phyloP scores from a whole-genome alignment of 352 stramenopile species.

The Phytophthora cactorum region DNA sequence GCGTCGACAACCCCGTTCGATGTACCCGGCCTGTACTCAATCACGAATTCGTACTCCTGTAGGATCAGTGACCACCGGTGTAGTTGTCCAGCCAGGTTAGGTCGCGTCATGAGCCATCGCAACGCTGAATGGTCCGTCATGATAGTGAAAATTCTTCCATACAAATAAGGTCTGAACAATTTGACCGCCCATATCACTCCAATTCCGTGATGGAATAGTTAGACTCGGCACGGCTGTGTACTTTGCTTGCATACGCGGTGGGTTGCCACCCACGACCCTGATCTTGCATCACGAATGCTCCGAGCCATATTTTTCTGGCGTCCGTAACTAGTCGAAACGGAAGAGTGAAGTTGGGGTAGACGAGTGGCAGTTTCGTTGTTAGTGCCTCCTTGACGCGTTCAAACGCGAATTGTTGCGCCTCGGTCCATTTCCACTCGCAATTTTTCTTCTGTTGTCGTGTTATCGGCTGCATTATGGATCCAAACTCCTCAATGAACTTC shows the following conservation, averaged over 20 bases:
- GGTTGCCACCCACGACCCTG: not conserved
- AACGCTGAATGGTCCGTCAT: not conserved
- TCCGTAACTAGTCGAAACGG: constrained; percentile 6
- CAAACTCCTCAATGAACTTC: not conserved
- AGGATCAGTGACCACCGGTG: not conserved
- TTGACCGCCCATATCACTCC: not conserved
- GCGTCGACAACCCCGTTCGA: not conserved
- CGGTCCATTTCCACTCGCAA: not conserved
- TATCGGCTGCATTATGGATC: not conserved
- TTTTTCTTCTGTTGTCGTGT: not conserved
- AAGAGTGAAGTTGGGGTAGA: constrained; percentile 4
- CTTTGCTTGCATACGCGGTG: not conserved
- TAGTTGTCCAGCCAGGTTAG: not conserved
- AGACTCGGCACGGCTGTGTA: not conserved
- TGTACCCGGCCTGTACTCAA: not conserved
- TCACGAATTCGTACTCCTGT: not conserved
- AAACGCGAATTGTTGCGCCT: not conserved
- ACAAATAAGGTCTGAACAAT: not conserved
- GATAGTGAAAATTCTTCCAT: not conserved
- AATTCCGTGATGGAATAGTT: not conserved
- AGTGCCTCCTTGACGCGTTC: constrained; percentile 1
- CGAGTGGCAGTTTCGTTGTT: not conserved
- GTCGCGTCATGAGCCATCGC: not conserved
- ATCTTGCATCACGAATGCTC: constrained; percentile 6
- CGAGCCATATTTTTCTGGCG: not conserved